A percentile compares a stretch with the other conserved stretches of the same genome.
Evolutionary conservation across 495 filamentous ascomycete genomes (phyloP).

Genomic region (Aspergillus carlsbadensis): DNA sequence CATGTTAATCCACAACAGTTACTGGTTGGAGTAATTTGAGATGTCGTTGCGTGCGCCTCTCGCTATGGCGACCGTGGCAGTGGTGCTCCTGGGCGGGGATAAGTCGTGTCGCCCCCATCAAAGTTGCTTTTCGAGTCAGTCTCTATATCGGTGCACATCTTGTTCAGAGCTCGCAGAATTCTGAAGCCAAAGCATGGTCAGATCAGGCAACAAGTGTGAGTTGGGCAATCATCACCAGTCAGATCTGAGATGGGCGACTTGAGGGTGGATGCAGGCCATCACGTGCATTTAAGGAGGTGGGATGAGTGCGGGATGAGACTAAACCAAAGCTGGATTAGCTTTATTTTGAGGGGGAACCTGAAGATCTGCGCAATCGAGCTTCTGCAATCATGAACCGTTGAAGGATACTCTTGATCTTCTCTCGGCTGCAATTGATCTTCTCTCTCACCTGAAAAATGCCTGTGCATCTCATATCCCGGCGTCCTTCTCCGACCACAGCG

Average conservation of each 20-base stretch:
- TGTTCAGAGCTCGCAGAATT: conserved; percentile 38
- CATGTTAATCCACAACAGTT: too few relatives aligned
- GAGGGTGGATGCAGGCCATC: conserved; percentile 4
- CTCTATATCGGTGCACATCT: conserved; percentile 65
- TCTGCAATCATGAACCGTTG: background rate
- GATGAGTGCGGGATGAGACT: background rate
- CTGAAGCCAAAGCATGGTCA: conserved; percentile 35
- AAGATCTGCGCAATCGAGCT: background rate
- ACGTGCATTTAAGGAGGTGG: conserved; percentile 9
- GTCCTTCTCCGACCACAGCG: conserved; percentile 81
- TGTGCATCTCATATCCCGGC: conserved; percentile 60
- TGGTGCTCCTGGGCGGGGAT: conserved; percentile 52
- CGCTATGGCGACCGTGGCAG: conserved; percentile 35
- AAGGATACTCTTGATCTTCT: background rate
- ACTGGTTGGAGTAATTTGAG: too few relatives aligned
- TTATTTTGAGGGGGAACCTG: background rate
- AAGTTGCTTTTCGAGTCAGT: conserved; percentile 54
- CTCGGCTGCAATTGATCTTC: background rate
- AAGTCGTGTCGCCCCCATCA: conserved; percentile 37
- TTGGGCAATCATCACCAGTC: conserved; percentile 14
- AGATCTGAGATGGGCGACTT: conserved; percentile 5
- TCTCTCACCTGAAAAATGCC: conserved; percentile 28
- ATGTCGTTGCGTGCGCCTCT: conserved; percentile 22
- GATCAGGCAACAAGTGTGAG: conserved; percentile 18
- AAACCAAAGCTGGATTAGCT: conserved; percentile 22